These are phyloP conservation scores for Salicornia ramosissima DNA, from an alignment of 148 eudicot genomes.

Conservation along the genomic window DNA sequence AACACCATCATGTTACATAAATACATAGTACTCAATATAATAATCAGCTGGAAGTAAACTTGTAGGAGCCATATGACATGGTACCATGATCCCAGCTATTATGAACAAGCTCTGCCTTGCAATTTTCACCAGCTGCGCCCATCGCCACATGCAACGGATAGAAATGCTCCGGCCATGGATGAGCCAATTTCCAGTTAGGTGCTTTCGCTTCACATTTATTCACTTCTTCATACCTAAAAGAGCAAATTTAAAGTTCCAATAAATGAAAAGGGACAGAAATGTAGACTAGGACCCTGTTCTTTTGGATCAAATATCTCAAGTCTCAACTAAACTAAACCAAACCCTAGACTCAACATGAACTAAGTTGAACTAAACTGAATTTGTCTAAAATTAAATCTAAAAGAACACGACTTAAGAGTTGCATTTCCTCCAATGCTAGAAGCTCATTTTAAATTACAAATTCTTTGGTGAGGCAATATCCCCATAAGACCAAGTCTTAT, in stretches of 20 bases:
- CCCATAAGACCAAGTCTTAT: too few species aligned
- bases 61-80: conserved; percentile 73
- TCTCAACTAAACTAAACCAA: too few species aligned
- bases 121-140: conserved; percentile 64
- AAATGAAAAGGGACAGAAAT: too few species aligned
- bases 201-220: conserved; percentile 56
- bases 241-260: not conserved
- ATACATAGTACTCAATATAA: too few species aligned
- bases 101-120: conserved; percentile 72
- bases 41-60: conserved; percentile 35
- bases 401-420: not conserved
- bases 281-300: too few species aligned
- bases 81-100: conserved; percentile 60
- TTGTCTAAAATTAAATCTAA: too few species aligned
- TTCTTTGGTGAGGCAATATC: too few species aligned
- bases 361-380: too few species aligned
- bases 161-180: conserved; percentile 76
- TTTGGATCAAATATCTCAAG: too few species aligned
- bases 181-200: conserved; percentile 64
- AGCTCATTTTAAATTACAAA: not conserved
- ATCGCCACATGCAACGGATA: conserved; percentile 83
- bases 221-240: conserved; percentile 54
- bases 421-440: not conserved
- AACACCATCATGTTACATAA: not conserved
- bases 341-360: too few species aligned